Evolutionary conservation across 1,284 basidiomycete genomes (phyloP).

Genomic region (Rhodotorula mucilaginosa): DNA sequence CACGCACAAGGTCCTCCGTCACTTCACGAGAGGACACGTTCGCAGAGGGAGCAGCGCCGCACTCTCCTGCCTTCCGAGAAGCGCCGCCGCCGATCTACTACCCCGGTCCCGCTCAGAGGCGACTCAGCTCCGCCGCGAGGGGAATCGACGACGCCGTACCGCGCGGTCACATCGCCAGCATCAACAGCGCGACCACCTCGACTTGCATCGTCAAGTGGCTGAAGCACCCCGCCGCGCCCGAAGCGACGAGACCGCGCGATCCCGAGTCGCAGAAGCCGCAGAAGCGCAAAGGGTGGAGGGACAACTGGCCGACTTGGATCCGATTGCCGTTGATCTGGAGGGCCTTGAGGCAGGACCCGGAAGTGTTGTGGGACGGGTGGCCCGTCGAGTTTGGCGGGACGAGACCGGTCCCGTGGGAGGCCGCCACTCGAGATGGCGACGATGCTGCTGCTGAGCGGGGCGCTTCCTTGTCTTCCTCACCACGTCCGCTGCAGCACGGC

Average conservation of each 20-base stretch:
- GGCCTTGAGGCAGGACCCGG: slow-evolving; percentile 8
- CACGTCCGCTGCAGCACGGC: too few species aligned
- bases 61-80: background rate
- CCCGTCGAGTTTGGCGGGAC: slow-evolving; percentile 37
- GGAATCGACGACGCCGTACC: slow-evolving; percentile 7
- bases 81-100: slow-evolving; percentile 10
- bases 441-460: background rate
- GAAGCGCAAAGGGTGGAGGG: background rate
- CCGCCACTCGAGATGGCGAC: slow-evolving; percentile 6
- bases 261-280: background rate
- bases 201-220: slow-evolving; percentile 19
- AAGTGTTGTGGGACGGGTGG: slow-evolving; percentile 28
- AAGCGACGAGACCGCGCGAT: background rate
- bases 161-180: slow-evolving; percentile 16
- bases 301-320: background rate
- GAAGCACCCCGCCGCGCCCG: slow-evolving; percentile 21
- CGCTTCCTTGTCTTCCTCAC: too few species aligned
- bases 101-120: background rate
- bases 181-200: slow-evolving; percentile 21
- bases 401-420: background rate
- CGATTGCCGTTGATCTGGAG: slow-evolving; percentile 10
- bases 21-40: too few species aligned
- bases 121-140: background rate
- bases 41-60: background rate
- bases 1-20: background rate